Evolutionary conservation across 2,329 filamentous ascomycete genomes (phyloP), one percentile per base, ranked within the genome.

Genomic region (Aspergillus glaucus): DNA sequence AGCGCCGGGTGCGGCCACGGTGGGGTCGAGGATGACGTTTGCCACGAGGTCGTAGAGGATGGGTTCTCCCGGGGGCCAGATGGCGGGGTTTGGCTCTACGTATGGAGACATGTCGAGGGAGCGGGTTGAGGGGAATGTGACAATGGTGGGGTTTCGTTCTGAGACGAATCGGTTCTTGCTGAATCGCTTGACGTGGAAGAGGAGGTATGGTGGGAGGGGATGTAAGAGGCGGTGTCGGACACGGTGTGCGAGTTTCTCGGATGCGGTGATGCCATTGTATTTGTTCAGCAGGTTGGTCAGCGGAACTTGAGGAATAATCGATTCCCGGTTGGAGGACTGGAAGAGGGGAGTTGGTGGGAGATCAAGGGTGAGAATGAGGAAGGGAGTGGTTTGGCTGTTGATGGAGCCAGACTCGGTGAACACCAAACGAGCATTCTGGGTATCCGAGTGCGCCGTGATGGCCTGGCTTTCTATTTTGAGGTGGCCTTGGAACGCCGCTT

Each of bases 131-230:
- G 92, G 88, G 69, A 97, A 98, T 0, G 92, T 97, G 55, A 98
- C 93, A 62, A 98, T 98, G 8, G 93, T 98, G 1, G 92, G 93
- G 68, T 98, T 98, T 45, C 93, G 87, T 72, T 97, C 92, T 2
- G 86, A 82, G 17, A 98, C 88, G 64, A 98, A 98, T 68, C 96
- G 95, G 76, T 98, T 98, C 57, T 87, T 85, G 58, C 85, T 88
- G 78, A 98, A 98, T 59, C 93, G 89, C 75, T 97, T 97, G 74
- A 97, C 85, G 74, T 98, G 92, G 73, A 98, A 89, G 46, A 93
- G 76, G 15, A 98, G 81, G 65, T 86, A 97, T 0, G 91, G 92
- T 0, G 93, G 93, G 0, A 98, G 78, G 0, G 93, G 93, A 62
- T 95, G 91, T 43, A 95, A 74, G 4, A 98, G 78, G 14, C 92